A percentile compares a stretch with the other conserved stretches of the same genome.
phyloP scores from a whole-genome alignment of 148 eudicot species.

The Chenopodium formosanum region DNA sequence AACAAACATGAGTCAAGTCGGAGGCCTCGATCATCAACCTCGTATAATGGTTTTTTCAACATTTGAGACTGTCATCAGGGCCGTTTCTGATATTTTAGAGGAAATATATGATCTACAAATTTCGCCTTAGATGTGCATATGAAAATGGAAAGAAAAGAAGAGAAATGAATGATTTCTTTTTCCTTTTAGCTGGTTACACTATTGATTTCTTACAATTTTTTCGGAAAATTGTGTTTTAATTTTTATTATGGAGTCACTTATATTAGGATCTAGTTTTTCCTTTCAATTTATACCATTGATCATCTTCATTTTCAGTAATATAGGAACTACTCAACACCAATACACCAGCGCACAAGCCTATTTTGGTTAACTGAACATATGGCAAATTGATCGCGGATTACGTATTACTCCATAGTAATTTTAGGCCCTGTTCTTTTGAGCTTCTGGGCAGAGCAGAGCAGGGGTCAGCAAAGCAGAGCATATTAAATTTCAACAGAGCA shows the following conservation, averaged over 20 bases:
- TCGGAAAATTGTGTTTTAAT: not conserved
- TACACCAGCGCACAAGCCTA: not conserved
- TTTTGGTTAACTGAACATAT: no score
- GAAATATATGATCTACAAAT: not conserved
- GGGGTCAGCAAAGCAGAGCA: no score
- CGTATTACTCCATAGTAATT: no score
- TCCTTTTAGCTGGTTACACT: not conserved
- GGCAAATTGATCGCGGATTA: no score
- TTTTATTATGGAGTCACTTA: not conserved
- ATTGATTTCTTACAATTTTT: not conserved
- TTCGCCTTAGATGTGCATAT: not conserved
- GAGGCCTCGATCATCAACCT: constrained; percentile 18
- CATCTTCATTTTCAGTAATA: not conserved
- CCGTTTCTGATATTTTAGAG: constrained; percentile 4
- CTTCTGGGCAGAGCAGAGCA: no score
- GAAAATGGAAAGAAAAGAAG: not conserved
- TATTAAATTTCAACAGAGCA: no score
- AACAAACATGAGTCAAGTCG: constrained; percentile 21
- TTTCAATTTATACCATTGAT: not conserved
- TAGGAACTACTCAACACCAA: not conserved
- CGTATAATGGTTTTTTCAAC: constrained; percentile 34
- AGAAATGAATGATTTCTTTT: not conserved
- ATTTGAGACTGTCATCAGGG: constrained; percentile 28
- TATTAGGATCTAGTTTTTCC: not conserved
- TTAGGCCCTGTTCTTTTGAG: no score